These are phyloP conservation scores for Casaregolazyma lundiana DNA, from an alignment of 1,139 yeast species.

Conservation along the genomic window DNA sequence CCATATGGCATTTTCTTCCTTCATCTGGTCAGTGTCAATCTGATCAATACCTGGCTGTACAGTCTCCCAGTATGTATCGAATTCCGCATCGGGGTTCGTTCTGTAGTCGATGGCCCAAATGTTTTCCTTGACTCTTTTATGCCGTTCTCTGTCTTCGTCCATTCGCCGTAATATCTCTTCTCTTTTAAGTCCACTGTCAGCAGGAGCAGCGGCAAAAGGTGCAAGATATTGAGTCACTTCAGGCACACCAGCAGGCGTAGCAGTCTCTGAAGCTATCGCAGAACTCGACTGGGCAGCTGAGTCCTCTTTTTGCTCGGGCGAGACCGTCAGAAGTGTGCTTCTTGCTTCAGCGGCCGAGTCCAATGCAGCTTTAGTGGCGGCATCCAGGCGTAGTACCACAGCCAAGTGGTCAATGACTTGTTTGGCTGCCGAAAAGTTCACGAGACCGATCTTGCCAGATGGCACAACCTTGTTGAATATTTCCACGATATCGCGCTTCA, in stretches of 20 bases:
- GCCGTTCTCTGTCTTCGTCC: conserved; percentile 85
- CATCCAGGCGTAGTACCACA: conserved; percentile 17
- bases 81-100: conserved; percentile 50
- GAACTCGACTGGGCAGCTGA: background rate
- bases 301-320: conserved; percentile 1
- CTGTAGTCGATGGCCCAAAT: conserved; percentile 62
- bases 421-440: conserved; percentile 43
- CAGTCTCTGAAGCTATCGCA: background rate
- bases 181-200: conserved; percentile 18
- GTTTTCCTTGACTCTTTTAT: conserved; percentile 70
- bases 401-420: conserved; percentile 24
- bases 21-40: conserved; percentile 49
- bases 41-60: conserved; percentile 39
- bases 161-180: conserved; percentile 65
- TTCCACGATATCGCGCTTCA: conserved; percentile 45
- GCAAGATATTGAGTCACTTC: background rate
- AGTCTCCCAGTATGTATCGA: conserved; percentile 53
- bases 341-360: conserved; percentile 2
- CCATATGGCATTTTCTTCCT: conserved; percentile 47
- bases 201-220: background rate
- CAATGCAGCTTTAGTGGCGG: background rate
- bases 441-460: conserved; percentile 39
- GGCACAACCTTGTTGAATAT: conserved; percentile 53
- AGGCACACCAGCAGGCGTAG: background rate
- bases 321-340: conserved; percentile 3